Percentiles rank a stretch among this genome's conserved stretches.
phyloP scores from a whole-genome alignment of 2,329 filamentous ascomycete genomes.

The Fonsecaea monophora region DNA sequence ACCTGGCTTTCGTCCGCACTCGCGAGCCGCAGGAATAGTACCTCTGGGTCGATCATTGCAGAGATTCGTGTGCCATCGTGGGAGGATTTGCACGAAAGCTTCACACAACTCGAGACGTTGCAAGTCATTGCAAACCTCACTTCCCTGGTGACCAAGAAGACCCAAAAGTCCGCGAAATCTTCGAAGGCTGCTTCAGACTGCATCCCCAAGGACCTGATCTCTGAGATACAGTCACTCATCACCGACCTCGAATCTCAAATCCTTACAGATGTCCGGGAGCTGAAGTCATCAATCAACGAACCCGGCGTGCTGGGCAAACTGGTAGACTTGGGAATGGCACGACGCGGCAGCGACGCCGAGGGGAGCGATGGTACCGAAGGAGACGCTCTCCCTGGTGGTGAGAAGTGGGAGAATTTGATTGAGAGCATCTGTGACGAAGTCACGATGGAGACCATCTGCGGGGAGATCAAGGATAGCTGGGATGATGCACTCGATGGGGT shows the following conservation, averaged over 20 bases:
- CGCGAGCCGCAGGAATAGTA: conserved; percentile 5
- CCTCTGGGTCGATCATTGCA: conserved; percentile 8
- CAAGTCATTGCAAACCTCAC: conserved; percentile 49
- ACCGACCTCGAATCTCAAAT: conserved; percentile 43
- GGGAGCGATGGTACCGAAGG: neutral
- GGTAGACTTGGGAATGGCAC: conserved; percentile 48
- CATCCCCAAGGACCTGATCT: conserved; percentile 17
- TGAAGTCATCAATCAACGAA: conserved; percentile 49
- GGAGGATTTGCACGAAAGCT: conserved; percentile 50
- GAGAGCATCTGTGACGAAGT: conserved; percentile 48
- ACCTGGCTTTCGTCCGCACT: conserved; percentile 18
- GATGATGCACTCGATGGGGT: conserved; percentile 54
- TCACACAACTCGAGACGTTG: conserved; percentile 50
- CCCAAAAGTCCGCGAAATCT: conserved; percentile 18
- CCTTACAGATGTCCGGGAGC: conserved; percentile 45
- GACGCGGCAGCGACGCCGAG: conserved; percentile 5
- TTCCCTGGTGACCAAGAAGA: conserved; percentile 26
- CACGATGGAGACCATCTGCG: conserved; percentile 52
- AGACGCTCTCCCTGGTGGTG: neutral
- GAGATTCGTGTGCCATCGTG: conserved; percentile 46
- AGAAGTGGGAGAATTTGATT: conserved; percentile 39
- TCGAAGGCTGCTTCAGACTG: conserved; percentile 13
- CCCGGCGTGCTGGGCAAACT: conserved; percentile 52
- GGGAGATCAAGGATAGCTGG: conserved; percentile 56
- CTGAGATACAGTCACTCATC: conserved; percentile 22